Conservation (phyloP, 2,329 filamentous ascomycete genomes). For the Cladosporium sp. region DNA sequence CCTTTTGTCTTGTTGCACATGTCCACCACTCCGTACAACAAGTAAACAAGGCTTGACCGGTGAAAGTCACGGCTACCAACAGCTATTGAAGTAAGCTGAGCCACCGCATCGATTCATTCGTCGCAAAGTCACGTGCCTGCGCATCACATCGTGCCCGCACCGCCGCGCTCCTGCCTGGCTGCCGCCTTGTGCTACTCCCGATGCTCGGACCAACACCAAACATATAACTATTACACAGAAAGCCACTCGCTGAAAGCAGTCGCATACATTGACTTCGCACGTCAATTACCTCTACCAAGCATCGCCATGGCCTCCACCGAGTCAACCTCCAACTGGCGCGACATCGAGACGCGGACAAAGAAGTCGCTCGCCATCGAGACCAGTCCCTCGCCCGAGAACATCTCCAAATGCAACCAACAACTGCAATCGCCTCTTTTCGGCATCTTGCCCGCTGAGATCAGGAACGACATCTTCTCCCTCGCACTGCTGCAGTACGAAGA, state of each 20-base stretch:
- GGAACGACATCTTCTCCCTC: slow-evolving; percentile 41
- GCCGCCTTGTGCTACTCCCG: background rate
- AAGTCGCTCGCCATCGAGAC: background rate
- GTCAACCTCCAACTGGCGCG: background rate
- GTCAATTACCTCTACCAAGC: background rate
- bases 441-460: slow-evolving; percentile 37
- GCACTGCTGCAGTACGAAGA: slow-evolving; percentile 37
- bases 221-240: background rate
- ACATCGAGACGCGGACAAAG: background rate
- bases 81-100: background rate
- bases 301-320: background rate
- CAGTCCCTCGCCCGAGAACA: background rate
- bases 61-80: background rate
- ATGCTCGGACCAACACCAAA: background rate
- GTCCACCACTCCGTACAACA: background rate
- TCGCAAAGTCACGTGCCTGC: background rate
- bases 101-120: background rate
- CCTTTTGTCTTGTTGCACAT: background rate
- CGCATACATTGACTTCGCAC: background rate
- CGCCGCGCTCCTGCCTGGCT: background rate
- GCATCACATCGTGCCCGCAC: background rate
- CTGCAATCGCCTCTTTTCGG: slow-evolving; percentile 28
- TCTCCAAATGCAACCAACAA: slow-evolving; percentile 6
- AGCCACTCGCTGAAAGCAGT: background rate
- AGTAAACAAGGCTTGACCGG: background rate